Evolutionary conservation across 345 rosid genomes (phyloP), one percentile per base, ranked within the genome.

Genomic region (Citrus unshiu): DNA sequence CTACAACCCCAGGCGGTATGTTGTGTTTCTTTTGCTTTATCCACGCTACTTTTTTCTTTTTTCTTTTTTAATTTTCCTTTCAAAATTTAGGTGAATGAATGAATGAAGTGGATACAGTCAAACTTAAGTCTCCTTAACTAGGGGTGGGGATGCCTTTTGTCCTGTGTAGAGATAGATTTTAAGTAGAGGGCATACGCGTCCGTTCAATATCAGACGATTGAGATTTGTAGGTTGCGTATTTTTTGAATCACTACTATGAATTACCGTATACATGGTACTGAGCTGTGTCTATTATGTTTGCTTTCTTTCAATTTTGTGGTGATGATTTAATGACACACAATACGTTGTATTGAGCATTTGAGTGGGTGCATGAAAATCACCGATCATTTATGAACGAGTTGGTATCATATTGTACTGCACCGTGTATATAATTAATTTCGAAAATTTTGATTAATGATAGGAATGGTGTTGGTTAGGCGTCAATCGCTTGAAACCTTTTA

Each of bases 71-170:
- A 34, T 35, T 35, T 35, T 9, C 3, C 3, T 8, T 43, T 19
- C n/a, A 14, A 7, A 25, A 16, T 10, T 59, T 59, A 24, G 25
- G 1, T 24, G 19, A 69, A 34, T 19, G 70, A n/a, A 2, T 24
- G 72, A n/a, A 2, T 24, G 72, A 83, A 74, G 80, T 78, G 79
- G 85, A 68, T 25, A 14, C 37, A 80, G 85, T 46, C 51, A 46
- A 46, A 46, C 18, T 13, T 13, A 46, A 46, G 51, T 46, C 51
- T 46, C 51, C 51, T 46, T 14, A 3, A 43, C 13, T 10, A 9
- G 14, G 4, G 14, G 49, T 46, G 51, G 16, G 51, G 51, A 46
- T 46, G 51, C 18, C 51, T 46, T 46, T 46, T 46, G 14, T 46
- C 18, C 13, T 46, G 51, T 46, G 5, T 12, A 46, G 51, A 0